Evolutionary conservation across 805 yeast species (phyloP), one percentile per base, ranked within the genome.

Genomic region (Kockiozyma suomiensis): DNA sequence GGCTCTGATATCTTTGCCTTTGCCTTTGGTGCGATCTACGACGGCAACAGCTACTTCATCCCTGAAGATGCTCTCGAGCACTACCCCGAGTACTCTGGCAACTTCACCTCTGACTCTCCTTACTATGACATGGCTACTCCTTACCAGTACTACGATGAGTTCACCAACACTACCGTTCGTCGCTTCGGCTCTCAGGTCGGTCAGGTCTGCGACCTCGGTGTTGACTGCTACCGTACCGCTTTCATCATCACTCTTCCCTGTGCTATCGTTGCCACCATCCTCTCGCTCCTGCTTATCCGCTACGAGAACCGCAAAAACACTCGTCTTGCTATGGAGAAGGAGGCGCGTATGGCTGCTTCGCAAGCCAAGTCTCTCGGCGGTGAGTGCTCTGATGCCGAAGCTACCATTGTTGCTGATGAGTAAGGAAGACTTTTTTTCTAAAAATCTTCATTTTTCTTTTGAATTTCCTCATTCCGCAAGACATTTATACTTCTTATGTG

Each of bases 21-120:
- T 55, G 71, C 84, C 42, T 85, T 87, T 72, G 94, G 94, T 10
- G 69, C 74, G 25, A 77, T 81, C 32, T 88, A 85, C 71, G 96
- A 88, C 70, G 72, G 78, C 3, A 72, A 82, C 51, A 58, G 63
- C 42, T 61, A 52, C 58, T 62, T 56, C 59, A 50, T 59, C 17
- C 58, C 58, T 37, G 54, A 42, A 40, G 56, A 41, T 15, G 60
- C 43, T 13, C 19, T 23, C 35, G 54, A 55, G 62, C 10, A 25
- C 52, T 47, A 47, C 51, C 49, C 56, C 42, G 49, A 50, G 28
- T 33, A 26, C 46, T n/a, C 23, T 4, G 35, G 33, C 38, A 32
- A 30, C 42, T 50, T 21, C 58, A 53, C 40, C 38, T 17, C 47
- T 8, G 17, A 53, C 8, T 21, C 54, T 12, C 50, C 46, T 26